These are phyloP conservation scores for Spironucleus salmonicida DNA, from an alignment of 208 protist species.

Conservation along the genomic window DNA sequence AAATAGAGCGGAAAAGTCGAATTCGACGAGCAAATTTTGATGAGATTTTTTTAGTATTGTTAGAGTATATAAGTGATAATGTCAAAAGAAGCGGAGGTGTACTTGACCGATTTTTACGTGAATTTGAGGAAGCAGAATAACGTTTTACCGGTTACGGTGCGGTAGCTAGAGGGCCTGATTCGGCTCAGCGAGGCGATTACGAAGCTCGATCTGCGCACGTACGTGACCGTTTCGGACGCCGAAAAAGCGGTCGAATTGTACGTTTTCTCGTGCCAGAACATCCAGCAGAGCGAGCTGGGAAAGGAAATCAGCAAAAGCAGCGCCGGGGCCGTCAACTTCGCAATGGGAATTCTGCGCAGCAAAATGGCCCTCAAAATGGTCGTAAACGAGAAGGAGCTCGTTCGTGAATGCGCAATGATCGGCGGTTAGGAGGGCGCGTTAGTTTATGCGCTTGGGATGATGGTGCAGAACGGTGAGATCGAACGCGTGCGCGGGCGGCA, in stretches of 20 bases:
- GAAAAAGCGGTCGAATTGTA: constrained; percentile 11
- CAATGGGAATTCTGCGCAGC: too few relatives aligned
- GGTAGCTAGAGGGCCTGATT: constrained; percentile 71
- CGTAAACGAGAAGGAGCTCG: too few relatives aligned
- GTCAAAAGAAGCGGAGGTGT: neutral
- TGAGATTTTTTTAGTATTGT: neutral
- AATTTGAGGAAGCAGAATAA: constrained; percentile 27
- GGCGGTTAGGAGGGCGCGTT: too few relatives aligned
- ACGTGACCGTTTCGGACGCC: neutral
- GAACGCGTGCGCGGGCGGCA: too few relatives aligned
- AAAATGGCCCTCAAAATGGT: too few relatives aligned
- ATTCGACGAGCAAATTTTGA: neutral
- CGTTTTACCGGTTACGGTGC: constrained; percentile 71
- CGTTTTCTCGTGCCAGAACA: too few relatives aligned
- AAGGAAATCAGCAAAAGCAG: too few relatives aligned
- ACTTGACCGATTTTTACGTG: constrained; percentile 31
- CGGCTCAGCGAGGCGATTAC: constrained; percentile 85
- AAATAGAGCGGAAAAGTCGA: neutral
- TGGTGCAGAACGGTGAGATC: too few relatives aligned
- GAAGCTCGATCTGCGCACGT: constrained; percentile 64
- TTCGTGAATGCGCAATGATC: too few relatives aligned
- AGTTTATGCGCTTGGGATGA: too few relatives aligned
- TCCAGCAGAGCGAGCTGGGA: too few relatives aligned
- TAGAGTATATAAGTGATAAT: neutral
- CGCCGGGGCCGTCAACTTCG: too few relatives aligned